These are phyloP conservation scores for Nepenthes alata DNA, from an alignment of 179 eudicot species.

Conservation along the genomic window DNA sequence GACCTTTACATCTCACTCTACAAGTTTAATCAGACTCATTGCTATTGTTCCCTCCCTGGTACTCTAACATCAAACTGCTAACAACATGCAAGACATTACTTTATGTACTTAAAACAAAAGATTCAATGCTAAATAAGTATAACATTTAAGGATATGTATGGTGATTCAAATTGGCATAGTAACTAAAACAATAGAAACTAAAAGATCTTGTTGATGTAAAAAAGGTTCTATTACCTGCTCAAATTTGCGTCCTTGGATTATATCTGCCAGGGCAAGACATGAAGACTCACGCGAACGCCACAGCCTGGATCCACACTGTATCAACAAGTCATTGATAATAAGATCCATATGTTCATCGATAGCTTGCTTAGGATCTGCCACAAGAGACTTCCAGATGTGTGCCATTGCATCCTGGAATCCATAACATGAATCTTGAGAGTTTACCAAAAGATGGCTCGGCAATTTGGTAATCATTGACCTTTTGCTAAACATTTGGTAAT, in stretches of 20 bases:
- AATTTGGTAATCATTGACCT: neutral
- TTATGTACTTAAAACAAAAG: no score
- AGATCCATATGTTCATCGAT: conserved; percentile 70
- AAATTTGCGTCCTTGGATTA: conserved; percentile 88
- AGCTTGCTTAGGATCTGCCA: conserved; percentile 72
- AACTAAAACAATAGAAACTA: no score
- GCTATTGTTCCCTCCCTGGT: no score
- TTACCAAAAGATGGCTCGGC: conserved; percentile 1
- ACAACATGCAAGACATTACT: no score
- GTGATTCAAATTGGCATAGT: no score
- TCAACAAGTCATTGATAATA: conserved; percentile 67
- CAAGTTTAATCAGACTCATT: no score
- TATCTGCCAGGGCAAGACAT: conserved; percentile 89
- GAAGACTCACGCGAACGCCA: conserved; percentile 99
- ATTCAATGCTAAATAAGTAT: no score
- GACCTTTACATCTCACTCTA: no score
- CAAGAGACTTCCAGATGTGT: conserved; percentile 93
- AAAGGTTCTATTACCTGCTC: conserved; percentile 43
- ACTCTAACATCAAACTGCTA: no score
- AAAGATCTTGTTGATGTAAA: neutral
- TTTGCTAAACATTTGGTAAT: no score
- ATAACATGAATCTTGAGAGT: neutral
- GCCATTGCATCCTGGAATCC: conserved; percentile 80
- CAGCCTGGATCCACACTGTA: conserved; percentile 87
- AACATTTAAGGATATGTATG: no score